phyloP scores from a whole-genome alignment of 805 yeast genomes.

The Candida ulmi region DNA sequence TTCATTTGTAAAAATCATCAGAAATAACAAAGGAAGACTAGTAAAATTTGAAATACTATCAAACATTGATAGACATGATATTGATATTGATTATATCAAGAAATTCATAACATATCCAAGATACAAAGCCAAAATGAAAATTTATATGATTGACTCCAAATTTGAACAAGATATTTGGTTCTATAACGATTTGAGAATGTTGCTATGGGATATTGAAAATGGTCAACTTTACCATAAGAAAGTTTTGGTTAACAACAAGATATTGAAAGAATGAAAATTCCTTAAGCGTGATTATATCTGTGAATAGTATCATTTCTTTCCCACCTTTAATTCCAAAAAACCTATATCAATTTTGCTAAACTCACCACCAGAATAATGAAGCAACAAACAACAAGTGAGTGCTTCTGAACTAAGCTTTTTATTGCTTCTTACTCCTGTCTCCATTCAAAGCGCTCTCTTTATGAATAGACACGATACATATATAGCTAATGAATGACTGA shows the following conservation, averaged over 20 bases:
- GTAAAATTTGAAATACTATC: constrained; percentile 31
- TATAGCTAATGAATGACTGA: no score
- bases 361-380: no score
- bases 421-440: no score
- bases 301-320: no score
- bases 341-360: no score
- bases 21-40: constrained; percentile 33
- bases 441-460: no score
- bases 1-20: constrained; percentile 31
- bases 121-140: constrained; percentile 39
- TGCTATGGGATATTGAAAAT: constrained; percentile 23
- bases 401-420: no score
- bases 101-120: constrained; percentile 36
- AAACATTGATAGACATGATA: constrained; percentile 5
- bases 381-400: no score
- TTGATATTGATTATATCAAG: constrained; percentile 26
- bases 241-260: constrained; percentile 18
- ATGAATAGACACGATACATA: no score
- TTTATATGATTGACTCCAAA: constrained; percentile 25
- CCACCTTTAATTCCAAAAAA: no score
- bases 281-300: background rate
- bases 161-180: constrained; percentile 23
- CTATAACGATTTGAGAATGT: constrained; percentile 25
- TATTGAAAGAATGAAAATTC: constrained; percentile 4
- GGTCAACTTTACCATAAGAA: constrained; percentile 13